Evolutionary conservation across 2,329 filamentous ascomycete genomes (phyloP), one percentile per base, ranked within the genome.

Genomic region (Fusarium udum): DNA sequence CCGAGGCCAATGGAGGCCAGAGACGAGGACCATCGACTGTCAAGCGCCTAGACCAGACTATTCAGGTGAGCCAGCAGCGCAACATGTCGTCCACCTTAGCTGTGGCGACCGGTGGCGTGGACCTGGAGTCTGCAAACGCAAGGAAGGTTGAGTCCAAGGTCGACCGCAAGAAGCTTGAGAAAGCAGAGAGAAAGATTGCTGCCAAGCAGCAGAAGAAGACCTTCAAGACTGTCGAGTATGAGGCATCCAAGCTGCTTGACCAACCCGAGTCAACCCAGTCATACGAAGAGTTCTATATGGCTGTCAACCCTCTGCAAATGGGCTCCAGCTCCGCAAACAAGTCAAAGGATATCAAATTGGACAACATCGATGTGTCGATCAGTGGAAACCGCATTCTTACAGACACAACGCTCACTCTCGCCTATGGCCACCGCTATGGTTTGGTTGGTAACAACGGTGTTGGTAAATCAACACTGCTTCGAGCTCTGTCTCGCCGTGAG

Each of bases 231-330:
- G 96, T 99, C 77, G 94, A 98, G 84, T 99, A 99, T 82, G 96
- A 99, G 85, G 93, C 96, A 1, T 98, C 96, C 18, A 92, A 91
- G 75, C 87, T 99, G 75, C 90, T 99, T 75, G 92, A 97, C 80
- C 90, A 94, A 83, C 88, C 94, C 8, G 92, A 95, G 78, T 90
- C 92, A 78, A 87, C 95, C 18, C 92, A 97, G 87, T 97, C 94
- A 45, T 99, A 99, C 82, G 96, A 99, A 84, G 96, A 99, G 82
- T 98, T 99, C 85, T 99, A 97, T 89, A 98, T 99, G 96, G 92
- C 94, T 61, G 96, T 99, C 86, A 99, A 99, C 83, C 96, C 96
- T 69, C 89, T 99, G 72, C 95, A 98, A 81, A 79, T 98, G 69
- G 95, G 95, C 61, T 85, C 87, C 74, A 83, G 89, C 64, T 88